phyloP scores from a whole-genome alignment of 2,329 filamentous ascomycete species.

The Epichloe gansuensis region DNA sequence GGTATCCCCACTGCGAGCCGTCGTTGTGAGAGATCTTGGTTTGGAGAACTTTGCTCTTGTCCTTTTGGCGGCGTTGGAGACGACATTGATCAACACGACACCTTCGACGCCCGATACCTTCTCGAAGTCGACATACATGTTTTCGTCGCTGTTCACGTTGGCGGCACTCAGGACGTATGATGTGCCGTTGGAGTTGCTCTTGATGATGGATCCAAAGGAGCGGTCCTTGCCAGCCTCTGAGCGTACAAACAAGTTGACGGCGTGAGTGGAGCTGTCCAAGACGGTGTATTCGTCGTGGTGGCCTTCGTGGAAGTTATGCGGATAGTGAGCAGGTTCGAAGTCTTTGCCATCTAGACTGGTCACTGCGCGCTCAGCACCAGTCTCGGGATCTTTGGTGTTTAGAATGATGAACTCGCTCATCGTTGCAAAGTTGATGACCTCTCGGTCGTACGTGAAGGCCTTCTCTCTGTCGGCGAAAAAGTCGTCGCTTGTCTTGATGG shows the following conservation, averaged over 20 bases:
- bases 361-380: conserved; percentile 60
- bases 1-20: conserved; percentile 71
- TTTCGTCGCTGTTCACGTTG: conserved; percentile 67
- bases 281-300: conserved; percentile 83
- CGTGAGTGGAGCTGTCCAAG: conserved; percentile 86
- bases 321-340: conserved; percentile 79
- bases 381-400: conserved; percentile 58
- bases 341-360: conserved; percentile 73
- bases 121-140: conserved; percentile 85
- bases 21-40: conserved; percentile 96
- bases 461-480: conserved; percentile 55
- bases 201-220: conserved; percentile 78
- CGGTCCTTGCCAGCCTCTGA: conserved; percentile 53
- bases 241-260: conserved; percentile 86
- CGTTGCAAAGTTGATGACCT: conserved; percentile 72
- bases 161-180: conserved; percentile 78
- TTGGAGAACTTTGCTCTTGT: conserved; percentile 74
- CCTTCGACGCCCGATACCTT: conserved; percentile 90
- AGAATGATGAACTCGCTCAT: conserved; percentile 97
- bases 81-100: conserved; percentile 75
- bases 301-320: conserved; percentile 66
- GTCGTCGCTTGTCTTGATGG: conserved; percentile 67
- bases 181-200: conserved; percentile 97
- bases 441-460: conserved; percentile 33
- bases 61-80: conserved; percentile 63